Conservation (phyloP, 257 asterid species). For the Nicotiana otophora region DNA sequence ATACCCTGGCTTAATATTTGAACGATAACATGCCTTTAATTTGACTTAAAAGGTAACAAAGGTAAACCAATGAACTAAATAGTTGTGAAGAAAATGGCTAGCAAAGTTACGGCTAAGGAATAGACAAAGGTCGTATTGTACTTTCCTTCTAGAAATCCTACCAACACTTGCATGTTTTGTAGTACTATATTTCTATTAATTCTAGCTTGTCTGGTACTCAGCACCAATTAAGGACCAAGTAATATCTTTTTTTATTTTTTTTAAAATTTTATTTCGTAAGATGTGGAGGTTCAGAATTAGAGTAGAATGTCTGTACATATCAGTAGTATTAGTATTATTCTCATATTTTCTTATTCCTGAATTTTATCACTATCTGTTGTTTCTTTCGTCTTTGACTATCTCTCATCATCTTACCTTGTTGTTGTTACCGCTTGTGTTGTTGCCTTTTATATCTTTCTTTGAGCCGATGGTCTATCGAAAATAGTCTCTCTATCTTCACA, state of each 20-base stretch:
- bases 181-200: neutral
- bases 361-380: too few relatives aligned
- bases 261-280: neutral
- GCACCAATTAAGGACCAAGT: neutral
- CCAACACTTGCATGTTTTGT: neutral
- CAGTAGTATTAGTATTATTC: too few relatives aligned
- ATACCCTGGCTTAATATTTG: neutral
- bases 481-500: too few relatives aligned
- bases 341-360: too few relatives aligned
- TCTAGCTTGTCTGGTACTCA: neutral
- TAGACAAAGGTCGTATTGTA: neutral
- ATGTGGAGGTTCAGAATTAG: too few relatives aligned
- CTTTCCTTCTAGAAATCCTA: neutral
- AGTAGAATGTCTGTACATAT: too few relatives aligned
- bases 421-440: too few relatives aligned
- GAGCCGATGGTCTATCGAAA: too few relatives aligned
- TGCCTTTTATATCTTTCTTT: too few relatives aligned
- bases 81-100: neutral
- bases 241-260: neutral
- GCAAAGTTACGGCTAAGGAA: neutral
- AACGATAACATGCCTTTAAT: neutral
- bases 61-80: neutral
- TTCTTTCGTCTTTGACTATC: too few relatives aligned
- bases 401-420: too few relatives aligned
- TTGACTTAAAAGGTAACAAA: neutral